These are phyloP conservation scores for Amylostereum areolatum DNA, from an alignment of 1,284 basidiomycete species.

Conservation along the genomic window DNA sequence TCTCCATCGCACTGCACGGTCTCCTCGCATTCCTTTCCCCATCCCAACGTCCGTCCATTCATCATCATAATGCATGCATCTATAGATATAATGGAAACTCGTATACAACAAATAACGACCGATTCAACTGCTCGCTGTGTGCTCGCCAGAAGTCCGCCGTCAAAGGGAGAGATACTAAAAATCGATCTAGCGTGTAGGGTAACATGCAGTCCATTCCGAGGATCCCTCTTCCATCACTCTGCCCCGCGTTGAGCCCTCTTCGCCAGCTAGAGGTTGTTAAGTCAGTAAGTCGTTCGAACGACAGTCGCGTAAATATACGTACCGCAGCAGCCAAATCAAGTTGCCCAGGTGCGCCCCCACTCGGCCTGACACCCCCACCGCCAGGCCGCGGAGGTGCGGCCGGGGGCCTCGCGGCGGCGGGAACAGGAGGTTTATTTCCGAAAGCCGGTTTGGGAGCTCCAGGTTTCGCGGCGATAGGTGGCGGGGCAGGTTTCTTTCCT, in stretches of 20 bases:
- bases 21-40: background rate
- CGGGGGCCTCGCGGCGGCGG: conserved; percentile 13
- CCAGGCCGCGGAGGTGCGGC: background rate
- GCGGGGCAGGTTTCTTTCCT: conserved; percentile 39
- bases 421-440: conserved; percentile 27
- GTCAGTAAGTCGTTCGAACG: conserved; percentile 11
- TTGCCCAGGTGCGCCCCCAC: conserved; percentile 51
- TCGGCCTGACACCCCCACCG: conserved; percentile 26
- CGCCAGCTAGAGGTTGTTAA: conserved; percentile 43
- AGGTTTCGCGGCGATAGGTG: conserved; percentile 27
- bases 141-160: no score
- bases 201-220: no score
- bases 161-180: no score
- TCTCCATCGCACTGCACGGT: background rate
- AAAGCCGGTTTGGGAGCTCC: conserved; percentile 34
- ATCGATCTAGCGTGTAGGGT: no score
- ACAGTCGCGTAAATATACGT: conserved; percentile 24
- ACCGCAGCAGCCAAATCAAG: conserved; percentile 80
- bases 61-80: conserved; percentile 7
- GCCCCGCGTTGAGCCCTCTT: conserved; percentile 61
- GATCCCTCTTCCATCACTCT: conserved; percentile 21
- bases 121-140: no score
- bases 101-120: background rate
- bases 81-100: conserved; percentile 8
- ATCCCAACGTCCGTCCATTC: background rate